Percentiles rank a stretch among this genome's conserved stretches.
Conservation (phyloP, 2,329 filamentous ascomycete genomes). For the Trichoderma afroharzianum region DNA sequence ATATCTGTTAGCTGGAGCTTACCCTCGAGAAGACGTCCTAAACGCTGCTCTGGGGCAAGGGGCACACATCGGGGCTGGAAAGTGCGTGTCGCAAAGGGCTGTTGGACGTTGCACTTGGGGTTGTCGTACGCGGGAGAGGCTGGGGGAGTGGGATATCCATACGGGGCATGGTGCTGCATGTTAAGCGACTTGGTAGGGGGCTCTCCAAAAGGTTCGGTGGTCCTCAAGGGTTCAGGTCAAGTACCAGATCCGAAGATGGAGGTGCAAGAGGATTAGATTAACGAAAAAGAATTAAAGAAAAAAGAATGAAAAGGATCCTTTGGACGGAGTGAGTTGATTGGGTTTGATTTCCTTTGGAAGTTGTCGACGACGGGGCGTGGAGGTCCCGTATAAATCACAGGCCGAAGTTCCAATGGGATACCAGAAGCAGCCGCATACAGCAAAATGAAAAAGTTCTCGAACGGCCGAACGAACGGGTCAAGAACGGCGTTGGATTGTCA, state of each 20-base stretch:
- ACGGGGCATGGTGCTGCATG: constrained; percentile 58
- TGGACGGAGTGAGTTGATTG: neutral
- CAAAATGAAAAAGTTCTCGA: constrained; percentile 25
- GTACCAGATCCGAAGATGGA: constrained; percentile 11
- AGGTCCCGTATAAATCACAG: constrained; percentile 2
- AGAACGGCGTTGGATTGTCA: constrained; percentile 23
- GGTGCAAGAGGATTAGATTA: neutral
- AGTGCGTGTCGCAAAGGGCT: constrained; percentile 34
- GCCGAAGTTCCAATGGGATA: constrained; percentile 5
- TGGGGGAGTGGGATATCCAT: constrained; percentile 56
- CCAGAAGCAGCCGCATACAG: constrained; percentile 21
- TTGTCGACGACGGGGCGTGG: neutral
- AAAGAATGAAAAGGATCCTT: neutral
- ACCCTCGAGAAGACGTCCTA: constrained; percentile 80
- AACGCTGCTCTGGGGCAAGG: constrained; percentile 72
- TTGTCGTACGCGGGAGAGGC: constrained; percentile 54
- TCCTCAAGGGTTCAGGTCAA: constrained; percentile 2
- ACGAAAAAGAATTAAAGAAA: neutral
- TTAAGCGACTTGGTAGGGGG: constrained; percentile 30
- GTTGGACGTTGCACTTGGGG: constrained; percentile 42
- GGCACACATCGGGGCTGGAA: constrained; percentile 50
- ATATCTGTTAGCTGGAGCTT: constrained; percentile 80
- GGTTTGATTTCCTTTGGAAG: neutral
- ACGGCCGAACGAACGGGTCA: constrained; percentile 53
- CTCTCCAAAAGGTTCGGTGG: neutral